These are phyloP conservation scores for Coemansia sp. DNA, from an alignment of 192 early-diverging fungal species.

Conservation along the genomic window DNA sequence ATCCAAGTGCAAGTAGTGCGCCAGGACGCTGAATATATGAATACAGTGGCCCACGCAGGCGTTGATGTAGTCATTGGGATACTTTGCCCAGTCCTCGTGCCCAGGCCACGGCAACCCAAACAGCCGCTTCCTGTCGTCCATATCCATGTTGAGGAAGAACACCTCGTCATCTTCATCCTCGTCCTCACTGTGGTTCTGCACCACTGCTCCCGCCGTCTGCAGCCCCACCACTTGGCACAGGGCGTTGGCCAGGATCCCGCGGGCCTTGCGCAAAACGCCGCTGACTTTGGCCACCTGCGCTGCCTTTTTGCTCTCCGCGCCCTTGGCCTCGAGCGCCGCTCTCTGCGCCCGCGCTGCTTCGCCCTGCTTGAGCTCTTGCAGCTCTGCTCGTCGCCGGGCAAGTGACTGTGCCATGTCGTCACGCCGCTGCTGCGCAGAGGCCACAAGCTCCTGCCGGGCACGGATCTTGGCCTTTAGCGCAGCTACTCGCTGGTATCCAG, in stretches of 20 bases:
- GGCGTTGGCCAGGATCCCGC: conserved; percentile 30
- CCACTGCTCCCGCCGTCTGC: conserved; percentile 19
- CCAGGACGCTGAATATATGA: conserved; percentile 48
- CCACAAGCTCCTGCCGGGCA: conserved; percentile 34
- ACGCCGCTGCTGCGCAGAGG: conserved; percentile 18
- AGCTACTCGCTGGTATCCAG: conserved; percentile 26
- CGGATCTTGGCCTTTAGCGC: conserved; percentile 21
- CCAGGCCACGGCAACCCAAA: conserved; percentile 56
- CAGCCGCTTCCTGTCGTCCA: conserved; percentile 29
- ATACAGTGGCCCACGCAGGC: conserved; percentile 50
- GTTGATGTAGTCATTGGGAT: conserved; percentile 52
- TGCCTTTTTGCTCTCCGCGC: conserved; percentile 2
- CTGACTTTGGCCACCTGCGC: conserved; percentile 7
- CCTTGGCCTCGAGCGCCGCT: neutral
- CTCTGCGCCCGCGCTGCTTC: neutral
- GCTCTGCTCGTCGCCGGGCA: conserved; percentile 7
- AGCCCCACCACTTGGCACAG: conserved; percentile 51
- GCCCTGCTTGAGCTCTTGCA: conserved; percentile 7
- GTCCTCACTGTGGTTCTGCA: conserved; percentile 10
- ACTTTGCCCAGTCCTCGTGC: conserved; percentile 48
- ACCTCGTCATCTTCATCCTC: conserved; percentile 17
- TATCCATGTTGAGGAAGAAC: conserved; percentile 16
- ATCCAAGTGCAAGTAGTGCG: conserved; percentile 39
- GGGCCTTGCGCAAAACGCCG: conserved; percentile 27
- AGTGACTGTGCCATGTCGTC: neutral